These are phyloP conservation scores for Sporobolomyces pararoseus DNA, from an alignment of 768 basidiomycete genomes.

Conservation along the genomic window DNA sequence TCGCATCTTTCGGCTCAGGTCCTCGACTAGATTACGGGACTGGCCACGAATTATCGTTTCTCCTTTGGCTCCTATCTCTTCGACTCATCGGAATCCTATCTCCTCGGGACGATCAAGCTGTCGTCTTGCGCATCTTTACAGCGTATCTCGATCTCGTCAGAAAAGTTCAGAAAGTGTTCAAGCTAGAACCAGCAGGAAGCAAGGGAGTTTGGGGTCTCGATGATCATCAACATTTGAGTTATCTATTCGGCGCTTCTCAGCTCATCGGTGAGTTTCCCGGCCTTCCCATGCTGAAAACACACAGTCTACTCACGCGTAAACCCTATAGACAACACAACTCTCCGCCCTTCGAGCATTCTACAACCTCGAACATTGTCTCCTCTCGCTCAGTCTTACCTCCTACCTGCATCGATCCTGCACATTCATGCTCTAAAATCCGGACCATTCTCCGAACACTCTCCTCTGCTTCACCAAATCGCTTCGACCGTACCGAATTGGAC, in stretches of 20 bases:
- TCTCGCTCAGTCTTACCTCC: slow-evolving; percentile 61
- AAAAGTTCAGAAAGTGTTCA: slow-evolving; percentile 84
- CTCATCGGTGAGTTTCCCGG: slow-evolving; percentile 53
- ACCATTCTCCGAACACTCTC: slow-evolving; percentile 39
- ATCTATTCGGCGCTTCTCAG: slow-evolving; percentile 88
- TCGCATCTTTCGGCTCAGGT: slow-evolving; percentile 83
- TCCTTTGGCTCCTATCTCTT: slow-evolving; percentile 37
- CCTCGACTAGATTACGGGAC: slow-evolving; percentile 93
- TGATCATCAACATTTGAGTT: slow-evolving; percentile 61
- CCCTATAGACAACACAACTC: slow-evolving; percentile 38
- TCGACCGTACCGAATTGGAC: slow-evolving; percentile 50
- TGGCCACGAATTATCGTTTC: slow-evolving; percentile 77
- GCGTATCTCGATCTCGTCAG: slow-evolving; percentile 78
- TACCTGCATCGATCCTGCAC: slow-evolving; percentile 71
- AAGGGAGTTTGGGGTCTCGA: slow-evolving; percentile 95
- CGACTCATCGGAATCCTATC: slow-evolving; percentile 59
- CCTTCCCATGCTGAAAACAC: not conserved
- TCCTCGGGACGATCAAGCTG: slow-evolving; percentile 61
- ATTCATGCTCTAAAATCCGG: slow-evolving; percentile 62
- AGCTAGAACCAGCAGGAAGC: slow-evolving; percentile 91
- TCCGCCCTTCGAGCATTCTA: slow-evolving; percentile 53
- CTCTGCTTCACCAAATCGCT: slow-evolving; percentile 83
- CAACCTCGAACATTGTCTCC: slow-evolving; percentile 54
- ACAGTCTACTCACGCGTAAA: too few relatives aligned
- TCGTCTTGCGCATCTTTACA: slow-evolving; percentile 63